Conservation (phyloP, 1,284 basidiomycete genomes). For the Mycena sp. region DNA sequence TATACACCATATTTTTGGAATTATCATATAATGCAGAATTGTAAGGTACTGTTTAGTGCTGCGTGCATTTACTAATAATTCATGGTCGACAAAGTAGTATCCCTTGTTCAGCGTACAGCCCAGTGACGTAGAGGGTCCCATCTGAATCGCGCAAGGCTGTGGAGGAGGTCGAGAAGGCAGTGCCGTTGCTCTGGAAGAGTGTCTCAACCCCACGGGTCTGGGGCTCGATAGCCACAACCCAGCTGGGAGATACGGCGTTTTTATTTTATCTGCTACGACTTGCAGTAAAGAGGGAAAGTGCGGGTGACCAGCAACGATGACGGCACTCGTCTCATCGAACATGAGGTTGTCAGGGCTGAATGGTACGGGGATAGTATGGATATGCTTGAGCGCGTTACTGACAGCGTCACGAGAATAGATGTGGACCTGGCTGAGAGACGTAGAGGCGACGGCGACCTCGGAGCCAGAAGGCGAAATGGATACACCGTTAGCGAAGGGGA, state of each 20-base stretch:
- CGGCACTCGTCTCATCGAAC: conserved; percentile 54
- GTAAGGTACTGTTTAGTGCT: no score
- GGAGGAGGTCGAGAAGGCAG: conserved; percentile 58
- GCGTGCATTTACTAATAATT: no score
- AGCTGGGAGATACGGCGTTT: conserved; percentile 57
- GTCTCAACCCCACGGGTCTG: conserved; percentile 53
- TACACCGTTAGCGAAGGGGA: conserved; percentile 77
- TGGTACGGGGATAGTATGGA: conserved; percentile 57
- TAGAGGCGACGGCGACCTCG: conserved; percentile 65
- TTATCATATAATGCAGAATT: conserved; percentile 3
- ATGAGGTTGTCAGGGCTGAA: conserved; percentile 70
- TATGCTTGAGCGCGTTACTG: conserved; percentile 50
- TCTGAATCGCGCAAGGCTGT: conserved; percentile 61
- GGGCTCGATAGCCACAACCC: conserved; percentile 57
- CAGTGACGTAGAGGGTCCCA: conserved; percentile 59
- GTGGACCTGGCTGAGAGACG: conserved; percentile 54
- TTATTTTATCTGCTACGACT: conserved; percentile 53
- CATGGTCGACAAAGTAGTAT: conserved; percentile 54
- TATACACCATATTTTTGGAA: conserved; percentile 25
- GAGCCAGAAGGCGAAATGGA: conserved; percentile 59
- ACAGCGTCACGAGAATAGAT: conserved; percentile 51
- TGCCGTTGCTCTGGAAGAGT: conserved; percentile 71
- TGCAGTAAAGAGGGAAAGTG: conserved; percentile 60
- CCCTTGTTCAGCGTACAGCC: conserved; percentile 65
- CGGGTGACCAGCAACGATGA: conserved; percentile 73